phyloP scores from a whole-genome alignment of 345 rosid genomes.

The Ceriops decandra region DNA sequence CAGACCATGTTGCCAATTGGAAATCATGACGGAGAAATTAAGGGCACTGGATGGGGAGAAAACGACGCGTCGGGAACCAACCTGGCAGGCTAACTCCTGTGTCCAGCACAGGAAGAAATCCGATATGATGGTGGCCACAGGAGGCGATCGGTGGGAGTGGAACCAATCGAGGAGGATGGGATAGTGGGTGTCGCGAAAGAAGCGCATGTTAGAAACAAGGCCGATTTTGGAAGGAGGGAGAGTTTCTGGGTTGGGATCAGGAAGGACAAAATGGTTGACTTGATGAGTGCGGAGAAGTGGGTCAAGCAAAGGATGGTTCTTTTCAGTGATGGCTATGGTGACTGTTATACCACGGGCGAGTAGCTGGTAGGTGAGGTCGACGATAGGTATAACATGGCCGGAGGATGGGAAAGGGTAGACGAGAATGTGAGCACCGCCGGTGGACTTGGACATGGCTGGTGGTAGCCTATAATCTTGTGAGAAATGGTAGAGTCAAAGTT shows the following conservation, averaged over 20 bases:
- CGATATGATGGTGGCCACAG: slow-evolving; percentile 53
- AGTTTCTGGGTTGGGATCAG: slow-evolving; percentile 15
- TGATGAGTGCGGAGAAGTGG: slow-evolving; percentile 34
- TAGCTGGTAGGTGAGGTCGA: slow-evolving; percentile 54
- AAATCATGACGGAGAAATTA: slow-evolving; percentile 22
- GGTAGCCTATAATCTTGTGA: too few relatives aligned
- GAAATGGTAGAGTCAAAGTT: too few relatives aligned
- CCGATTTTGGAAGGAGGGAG: slow-evolving; percentile 4
- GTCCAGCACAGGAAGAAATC: slow-evolving; percentile 79
- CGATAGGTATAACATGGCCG: slow-evolving; percentile 70
- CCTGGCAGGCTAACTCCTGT: slow-evolving; percentile 36
- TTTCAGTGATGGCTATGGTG: slow-evolving; percentile 45
- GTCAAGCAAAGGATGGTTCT: slow-evolving; percentile 36
- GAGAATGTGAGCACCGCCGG: slow-evolving; percentile 40
- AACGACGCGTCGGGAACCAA: slow-evolving; percentile 42
- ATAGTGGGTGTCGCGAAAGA: slow-evolving; percentile 32
- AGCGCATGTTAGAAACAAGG: background rate
- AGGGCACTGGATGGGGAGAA: slow-evolving; percentile 57
- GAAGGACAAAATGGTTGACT: slow-evolving; percentile 32
- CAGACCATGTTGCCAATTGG: slow-evolving; percentile 22
- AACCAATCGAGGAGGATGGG: slow-evolving; percentile 46
- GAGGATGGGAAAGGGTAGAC: slow-evolving; percentile 50
- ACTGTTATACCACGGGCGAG: slow-evolving; percentile 43
- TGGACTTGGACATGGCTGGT: background rate
- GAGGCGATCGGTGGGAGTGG: slow-evolving; percentile 40